Base-by-base conservation (phyloP, 1,284 basidiomycete species). In the Ustilago tritici region DNA sequence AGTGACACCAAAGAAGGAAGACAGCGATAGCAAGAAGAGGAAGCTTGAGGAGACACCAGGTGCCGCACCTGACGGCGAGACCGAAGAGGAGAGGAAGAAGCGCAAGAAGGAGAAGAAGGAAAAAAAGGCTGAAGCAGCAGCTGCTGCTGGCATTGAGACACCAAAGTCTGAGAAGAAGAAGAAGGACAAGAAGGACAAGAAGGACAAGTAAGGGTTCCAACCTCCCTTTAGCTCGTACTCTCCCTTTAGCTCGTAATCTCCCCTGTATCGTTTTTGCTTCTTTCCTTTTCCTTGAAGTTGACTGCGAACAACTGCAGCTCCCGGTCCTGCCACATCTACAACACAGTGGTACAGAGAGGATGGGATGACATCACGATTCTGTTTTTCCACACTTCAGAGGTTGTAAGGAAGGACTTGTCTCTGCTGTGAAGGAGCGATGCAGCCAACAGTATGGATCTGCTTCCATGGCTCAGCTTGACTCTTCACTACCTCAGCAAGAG, bases 1-100 rank as follows among this genome's bases (percentile, higher is more conserved):
- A 8, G 61, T 62, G 11, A 72, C 70, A 40, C 66, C 65, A 14
- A 66, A 68, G 65, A 71, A 71, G 56, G 76, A 78, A 53, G 66
- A 71, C 49, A 78, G 78, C 76, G 81, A 79, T 73, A 84, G 84
- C 72, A 62, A 88, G 65, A 89, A 89, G 78, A 87, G 90, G 34
- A 87, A 88, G 70, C 82, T 76, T 40, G 68, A 79, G 40, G 78
- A 80, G 69, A 81, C 77, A 46, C 78, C 78, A 35, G 72, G 73
- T 23, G 77, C 62, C 1, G 67, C 66, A 11, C 66, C 60, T 12
- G 77, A 79, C 36, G 76, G 67, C n/a, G 80, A 84, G 74, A 81
- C 79, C 43, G 83, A 85, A 56, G 82, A 84, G 77, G 78, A 84
- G 76, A 72, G 81, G 49, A 86, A 86, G 68, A 80, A 79, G 59